Percentiles rank a stretch among this genome's conserved stretches.
Evolutionary conservation across 257 asterid genomes (phyloP).

Genomic region (Solanum peruvianum): DNA sequence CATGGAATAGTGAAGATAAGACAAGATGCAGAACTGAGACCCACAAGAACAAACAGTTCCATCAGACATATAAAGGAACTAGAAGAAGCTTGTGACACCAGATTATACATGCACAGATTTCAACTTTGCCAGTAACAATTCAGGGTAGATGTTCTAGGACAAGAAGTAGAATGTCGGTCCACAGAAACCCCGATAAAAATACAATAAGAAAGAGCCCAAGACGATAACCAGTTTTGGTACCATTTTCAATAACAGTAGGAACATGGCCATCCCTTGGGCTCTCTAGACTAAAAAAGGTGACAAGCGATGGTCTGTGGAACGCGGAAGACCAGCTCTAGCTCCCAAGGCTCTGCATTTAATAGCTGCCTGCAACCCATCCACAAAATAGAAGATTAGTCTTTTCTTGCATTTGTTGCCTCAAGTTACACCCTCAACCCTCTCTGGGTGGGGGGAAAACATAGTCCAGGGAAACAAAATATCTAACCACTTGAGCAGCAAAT

Average conservation of each 20-base stretch:
- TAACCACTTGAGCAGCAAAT: conserved; percentile 97
- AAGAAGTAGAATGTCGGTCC: conserved; percentile 52
- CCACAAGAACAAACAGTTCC: not conserved
- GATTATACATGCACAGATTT: not conserved
- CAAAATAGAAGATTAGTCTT: not conserved
- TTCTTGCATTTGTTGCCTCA: not conserved
- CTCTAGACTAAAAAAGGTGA: conserved; percentile 48
- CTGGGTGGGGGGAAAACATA: not conserved
- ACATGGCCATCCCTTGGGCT: conserved; percentile 33
- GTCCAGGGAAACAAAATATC: conserved; percentile 6
- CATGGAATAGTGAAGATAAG: not conserved
- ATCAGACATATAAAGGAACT: not conserved
- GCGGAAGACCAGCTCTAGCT: conserved; percentile 84
- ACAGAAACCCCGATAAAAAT: conserved; percentile 31
- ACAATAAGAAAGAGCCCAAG: conserved; percentile 37
- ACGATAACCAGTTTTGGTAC: conserved; percentile 17
- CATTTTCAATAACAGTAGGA: not conserved
- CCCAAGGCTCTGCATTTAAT: conserved; percentile 79
- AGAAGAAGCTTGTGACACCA: not conserved
- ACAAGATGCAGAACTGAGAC: not conserved
- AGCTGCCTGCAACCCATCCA: conserved; percentile 57
- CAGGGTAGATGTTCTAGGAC: conserved; percentile 27
- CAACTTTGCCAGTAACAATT: not conserved
- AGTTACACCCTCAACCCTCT: not conserved
- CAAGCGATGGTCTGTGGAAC: conserved; percentile 54